A percentile compares a stretch with the other conserved stretches of the same genome.
Conservation (phyloP, 2,329 filamentous ascomycete genomes). For the Xylariaceae sp. region DNA sequence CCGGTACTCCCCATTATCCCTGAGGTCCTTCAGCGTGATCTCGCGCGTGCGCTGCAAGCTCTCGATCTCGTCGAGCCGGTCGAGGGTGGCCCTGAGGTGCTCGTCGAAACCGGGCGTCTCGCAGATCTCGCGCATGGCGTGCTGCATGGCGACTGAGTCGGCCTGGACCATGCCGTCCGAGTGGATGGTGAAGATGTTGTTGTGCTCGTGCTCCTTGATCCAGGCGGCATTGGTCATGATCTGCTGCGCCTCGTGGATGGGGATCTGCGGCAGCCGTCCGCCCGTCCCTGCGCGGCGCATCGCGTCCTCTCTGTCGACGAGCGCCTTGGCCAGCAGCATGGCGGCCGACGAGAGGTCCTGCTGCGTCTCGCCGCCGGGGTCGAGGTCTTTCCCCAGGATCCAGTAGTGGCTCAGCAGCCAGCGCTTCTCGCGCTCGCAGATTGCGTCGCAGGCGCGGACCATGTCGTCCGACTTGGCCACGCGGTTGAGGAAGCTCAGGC, state of each 20-base stretch:
- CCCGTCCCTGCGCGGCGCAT: conserved; percentile 55
- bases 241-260: conserved; percentile 77
- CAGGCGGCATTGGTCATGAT: conserved; percentile 97
- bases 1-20: conserved; percentile 15
- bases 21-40: conserved; percentile 85
- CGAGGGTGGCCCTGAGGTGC: conserved; percentile 73
- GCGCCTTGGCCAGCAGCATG: conserved; percentile 85
- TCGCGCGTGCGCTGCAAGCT: conserved; percentile 87
- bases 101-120: conserved; percentile 69
- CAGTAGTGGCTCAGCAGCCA: conserved; percentile 78
- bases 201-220: conserved; percentile 83
- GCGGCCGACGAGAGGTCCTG: conserved; percentile 86
- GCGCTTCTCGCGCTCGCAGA: conserved; percentile 65
- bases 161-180: conserved; percentile 83
- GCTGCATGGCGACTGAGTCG: conserved; percentile 93
- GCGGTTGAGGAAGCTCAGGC: conserved; percentile 79
- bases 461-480: conserved; percentile 85
- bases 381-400: conserved; percentile 71
- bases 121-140: conserved; percentile 83
- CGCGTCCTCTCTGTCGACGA: conserved; percentile 72
- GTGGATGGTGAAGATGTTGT: conserved; percentile 94
- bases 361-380: conserved; percentile 97
- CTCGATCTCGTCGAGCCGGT: conserved; percentile 89
- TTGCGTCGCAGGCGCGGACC: conserved; percentile 68
- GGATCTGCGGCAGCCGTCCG: conserved; percentile 73